Conservation (phyloP, 495 filamentous ascomycete genomes). For the Penicillium dipodomyicola region DNA sequence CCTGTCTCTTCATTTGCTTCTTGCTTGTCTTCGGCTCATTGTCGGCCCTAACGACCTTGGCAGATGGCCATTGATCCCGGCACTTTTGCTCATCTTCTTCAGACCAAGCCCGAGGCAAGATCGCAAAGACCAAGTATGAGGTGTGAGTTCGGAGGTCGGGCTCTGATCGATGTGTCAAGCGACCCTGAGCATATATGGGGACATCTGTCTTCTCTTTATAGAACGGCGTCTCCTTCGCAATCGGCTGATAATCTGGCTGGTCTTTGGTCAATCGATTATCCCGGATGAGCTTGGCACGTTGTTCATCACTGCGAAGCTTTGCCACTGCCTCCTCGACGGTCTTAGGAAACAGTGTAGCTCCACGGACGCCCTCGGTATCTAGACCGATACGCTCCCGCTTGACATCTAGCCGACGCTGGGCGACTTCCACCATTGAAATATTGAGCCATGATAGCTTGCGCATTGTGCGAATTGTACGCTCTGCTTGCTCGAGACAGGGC, state of each 20-base stretch:
- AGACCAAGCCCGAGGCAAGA: slow-evolving; percentile 80
- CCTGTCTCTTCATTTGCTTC: slow-evolving; percentile 54
- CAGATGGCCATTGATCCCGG: slow-evolving; percentile 57
- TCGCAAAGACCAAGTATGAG: slow-evolving; percentile 89
- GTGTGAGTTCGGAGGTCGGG: slow-evolving; percentile 92
- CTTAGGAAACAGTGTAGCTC: slow-evolving; percentile 56
- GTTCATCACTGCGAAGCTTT: slow-evolving; percentile 70
- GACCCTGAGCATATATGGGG: slow-evolving; percentile 59
- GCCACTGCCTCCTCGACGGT: slow-evolving; percentile 75
- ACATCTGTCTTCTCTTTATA: slow-evolving; percentile 9
- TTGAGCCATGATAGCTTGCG: slow-evolving; percentile 82
- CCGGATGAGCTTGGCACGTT: slow-evolving; percentile 56
- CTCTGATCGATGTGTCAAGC: slow-evolving; percentile 74
- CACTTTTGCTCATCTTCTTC: slow-evolving; percentile 76
- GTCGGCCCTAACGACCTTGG: slow-evolving; percentile 26
- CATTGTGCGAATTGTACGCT: slow-evolving; percentile 73
- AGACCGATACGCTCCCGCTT: slow-evolving; percentile 75
- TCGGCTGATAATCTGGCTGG: slow-evolving; percentile 1
- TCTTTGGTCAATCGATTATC: slow-evolving; percentile 17
- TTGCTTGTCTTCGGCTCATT: slow-evolving; percentile 44
- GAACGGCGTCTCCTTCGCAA: neutral
- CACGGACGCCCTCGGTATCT: slow-evolving; percentile 55
- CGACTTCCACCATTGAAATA: slow-evolving; percentile 86
- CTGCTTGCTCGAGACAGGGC: slow-evolving; percentile 94
- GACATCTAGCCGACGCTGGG: slow-evolving; percentile 73